Base-by-base conservation (phyloP, 768 basidiomycete genomes). In the Suillus subluteus region DNA sequence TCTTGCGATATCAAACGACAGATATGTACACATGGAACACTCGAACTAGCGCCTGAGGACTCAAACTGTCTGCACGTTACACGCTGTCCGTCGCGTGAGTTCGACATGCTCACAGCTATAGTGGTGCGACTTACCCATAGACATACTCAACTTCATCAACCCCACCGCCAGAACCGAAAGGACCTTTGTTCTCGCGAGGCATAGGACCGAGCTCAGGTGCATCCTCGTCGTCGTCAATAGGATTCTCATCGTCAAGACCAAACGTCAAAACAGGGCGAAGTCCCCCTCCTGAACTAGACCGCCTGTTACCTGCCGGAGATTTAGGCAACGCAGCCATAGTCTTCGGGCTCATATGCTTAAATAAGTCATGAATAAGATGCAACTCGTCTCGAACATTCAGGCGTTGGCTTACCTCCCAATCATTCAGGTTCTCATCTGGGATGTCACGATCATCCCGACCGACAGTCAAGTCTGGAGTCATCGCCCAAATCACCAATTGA, bases 311-410 rank as follows among this genome's bases (percentile, higher is more conserved):
- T 18, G 91, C 91, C 21, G 96, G 96, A 0, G 95, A 96, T 76
- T 96, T 96, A 0, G 96, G 93, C 58, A 98, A 82, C 11, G 95
- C 91, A 15, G 93, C 92, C 88, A 98, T 92, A 3, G 95, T 96
- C 79, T 94, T 93, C 4, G 95, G 95, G 69, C 96, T 97, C 91
- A 98, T 92, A 74, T 97, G 96, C 96, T 96, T 69, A 23, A 68
- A 48, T 37, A 58, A 62, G 26, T 67, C n/a, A 35, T 46, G 11
- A 67, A 63, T 46, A 43, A 46, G 63, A 48, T 63, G 41, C 64
- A 37, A 30, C 30, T 15, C 41, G 15, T 63, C 15, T 58, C 64
- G 32, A 55, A 58, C 64, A 65, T 63, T 52, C 21, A 62, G 37
- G 48, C 63, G 26, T 12, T 1, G 9, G 72, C 89, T 75, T 69